Conservation (phyloP, 2,329 filamentous ascomycete genomes). For the Diaporthe caulivora region DNA sequence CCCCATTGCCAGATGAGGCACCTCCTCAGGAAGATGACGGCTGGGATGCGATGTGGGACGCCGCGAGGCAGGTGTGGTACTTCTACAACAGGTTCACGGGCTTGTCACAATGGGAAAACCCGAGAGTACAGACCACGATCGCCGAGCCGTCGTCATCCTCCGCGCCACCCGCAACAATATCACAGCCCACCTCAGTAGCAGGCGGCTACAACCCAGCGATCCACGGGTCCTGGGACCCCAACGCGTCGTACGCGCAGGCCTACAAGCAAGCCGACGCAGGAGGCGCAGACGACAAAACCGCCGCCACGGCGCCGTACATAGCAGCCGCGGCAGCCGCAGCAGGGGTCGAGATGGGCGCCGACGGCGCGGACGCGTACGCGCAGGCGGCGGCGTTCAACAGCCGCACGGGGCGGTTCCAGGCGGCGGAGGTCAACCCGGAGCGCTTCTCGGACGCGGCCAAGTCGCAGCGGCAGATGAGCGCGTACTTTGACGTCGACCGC, state of each 20-base stretch:
- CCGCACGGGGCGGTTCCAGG: constrained; percentile 88
- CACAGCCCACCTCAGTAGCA: constrained; percentile 57
- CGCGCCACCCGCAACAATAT: constrained; percentile 44
- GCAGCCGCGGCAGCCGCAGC: constrained; percentile 38
- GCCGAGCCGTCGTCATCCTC: constrained; percentile 44
- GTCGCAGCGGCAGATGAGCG: constrained; percentile 87
- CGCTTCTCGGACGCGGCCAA: constrained; percentile 90
- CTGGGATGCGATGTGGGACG: constrained; percentile 86
- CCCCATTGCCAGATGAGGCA: constrained; percentile 58
- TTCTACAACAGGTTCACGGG: constrained; percentile 87
- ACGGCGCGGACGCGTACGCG: constrained; percentile 65
- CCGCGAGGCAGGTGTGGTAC: constrained; percentile 76
- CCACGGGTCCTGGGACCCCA: constrained; percentile 96
- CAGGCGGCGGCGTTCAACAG: constrained; percentile 88
- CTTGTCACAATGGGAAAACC: constrained; percentile 87
- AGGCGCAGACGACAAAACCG: constrained; percentile 49
- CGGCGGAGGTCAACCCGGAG: constrained; percentile 74
- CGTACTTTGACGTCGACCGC: constrained; percentile 95
- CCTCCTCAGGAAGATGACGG: constrained; percentile 72
- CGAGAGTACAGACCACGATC: constrained; percentile 71
- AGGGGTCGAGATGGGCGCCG: constrained; percentile 53
- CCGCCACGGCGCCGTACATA: constrained; percentile 44
- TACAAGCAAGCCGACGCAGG: constrained; percentile 54
- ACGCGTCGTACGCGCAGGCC: constrained; percentile 88
- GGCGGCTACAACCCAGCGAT: constrained; percentile 96